Evolutionary conservation across 1,284 basidiomycete genomes (phyloP).

Genomic region (Naganishia sp.): DNA sequence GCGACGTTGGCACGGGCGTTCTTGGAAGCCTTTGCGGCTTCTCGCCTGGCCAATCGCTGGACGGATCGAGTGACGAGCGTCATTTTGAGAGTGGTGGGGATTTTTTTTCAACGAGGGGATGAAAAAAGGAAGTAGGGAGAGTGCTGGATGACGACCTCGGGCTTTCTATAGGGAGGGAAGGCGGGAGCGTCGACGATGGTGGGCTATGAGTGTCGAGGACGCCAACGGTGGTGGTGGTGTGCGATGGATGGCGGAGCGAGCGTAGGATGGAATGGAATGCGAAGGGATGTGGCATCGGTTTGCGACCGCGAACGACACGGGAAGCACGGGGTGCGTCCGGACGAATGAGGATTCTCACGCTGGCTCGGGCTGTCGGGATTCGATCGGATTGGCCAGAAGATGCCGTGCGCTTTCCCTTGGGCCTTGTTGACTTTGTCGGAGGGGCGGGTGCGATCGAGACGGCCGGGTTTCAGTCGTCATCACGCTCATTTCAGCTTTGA

Average conservation of each 20-base stretch:
- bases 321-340: too few relatives aligned
- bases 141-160: conserved; percentile 26
- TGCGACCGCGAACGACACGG: neutral
- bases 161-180: neutral
- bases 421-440: conserved; percentile 4
- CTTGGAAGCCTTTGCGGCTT: conserved; percentile 42
- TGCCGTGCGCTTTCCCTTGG: conserved; percentile 1
- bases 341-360: conserved; percentile 14
- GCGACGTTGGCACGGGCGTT: conserved; percentile 51
- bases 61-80: conserved; percentile 54
- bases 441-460: neutral
- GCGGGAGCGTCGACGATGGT: neutral
- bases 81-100: conserved; percentile 38
- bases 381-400: neutral
- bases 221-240: neutral
- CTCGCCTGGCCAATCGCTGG: conserved; percentile 50
- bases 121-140: conserved; percentile 15
- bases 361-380: neutral
- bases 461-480: conserved; percentile 9
- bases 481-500: neutral
- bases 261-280: neutral
- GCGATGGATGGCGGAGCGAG: conserved; percentile 15
- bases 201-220: neutral
- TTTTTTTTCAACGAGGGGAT: conserved; percentile 14
- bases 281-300: neutral